These are phyloP conservation scores for Hypoxylon sp. DNA, from an alignment of 2,329 filamentous ascomycete genomes.

Conservation along the genomic window DNA sequence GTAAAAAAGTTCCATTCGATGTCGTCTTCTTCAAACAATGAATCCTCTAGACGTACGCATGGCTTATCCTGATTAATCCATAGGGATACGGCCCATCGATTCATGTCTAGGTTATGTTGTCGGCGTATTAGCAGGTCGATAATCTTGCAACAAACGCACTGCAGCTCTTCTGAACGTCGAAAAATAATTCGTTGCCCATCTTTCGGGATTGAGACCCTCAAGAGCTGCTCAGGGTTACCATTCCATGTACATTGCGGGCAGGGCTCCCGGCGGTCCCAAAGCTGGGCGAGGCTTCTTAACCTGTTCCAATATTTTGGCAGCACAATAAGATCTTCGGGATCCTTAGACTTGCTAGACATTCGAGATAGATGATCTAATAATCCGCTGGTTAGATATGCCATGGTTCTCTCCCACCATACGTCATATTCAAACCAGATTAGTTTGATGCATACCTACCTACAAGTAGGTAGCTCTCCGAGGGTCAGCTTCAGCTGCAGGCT, in stretches of 20 bases:
- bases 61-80: conserved; percentile 19
- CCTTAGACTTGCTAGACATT: conserved; percentile 1
- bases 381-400: not conserved
- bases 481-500: not conserved
- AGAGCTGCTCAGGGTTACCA: conserved; percentile 14
- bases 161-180: not conserved
- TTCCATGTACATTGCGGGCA: conserved; percentile 17
- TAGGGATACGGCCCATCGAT: conserved; percentile 12
- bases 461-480: not conserved
- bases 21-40: conserved; percentile 14
- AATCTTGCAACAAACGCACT: conserved; percentile 20
- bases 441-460: not conserved
- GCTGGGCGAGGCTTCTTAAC: conserved; percentile 5
- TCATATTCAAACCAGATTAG: not conserved
- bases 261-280: conserved; percentile 12
- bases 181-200: conserved; percentile 4
- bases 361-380: not conserved
- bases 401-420: not conserved
- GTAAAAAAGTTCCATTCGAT: conserved; percentile 20
- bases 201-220: conserved; percentile 2
- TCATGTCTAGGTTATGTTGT: conserved; percentile 6
- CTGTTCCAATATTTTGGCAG: conserved; percentile 20
- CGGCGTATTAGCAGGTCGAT: conserved; percentile 7
- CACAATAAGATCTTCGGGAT: not conserved
- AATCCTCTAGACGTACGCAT: conserved; percentile 12